A percentile compares a stretch with the other conserved stretches of the same genome.
These are phyloP conservation scores for Backusella tarrabulga DNA, from an alignment of 192 early-diverging fungal species.

Conservation along the genomic window DNA sequence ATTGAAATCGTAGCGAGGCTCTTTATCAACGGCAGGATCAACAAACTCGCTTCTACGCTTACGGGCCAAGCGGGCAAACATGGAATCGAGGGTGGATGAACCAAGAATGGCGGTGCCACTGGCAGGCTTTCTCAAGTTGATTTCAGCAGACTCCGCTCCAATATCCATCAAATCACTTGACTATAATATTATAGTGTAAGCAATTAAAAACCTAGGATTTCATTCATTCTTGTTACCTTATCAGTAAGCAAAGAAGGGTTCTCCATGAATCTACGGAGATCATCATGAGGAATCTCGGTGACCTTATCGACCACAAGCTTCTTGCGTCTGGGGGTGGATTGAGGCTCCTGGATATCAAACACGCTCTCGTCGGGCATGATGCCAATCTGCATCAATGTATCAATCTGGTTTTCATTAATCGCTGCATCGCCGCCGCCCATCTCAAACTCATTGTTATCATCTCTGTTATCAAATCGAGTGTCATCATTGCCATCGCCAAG, in stretches of 20 bases:
- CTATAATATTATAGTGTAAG: not conserved
- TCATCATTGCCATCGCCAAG: conserved; percentile 12
- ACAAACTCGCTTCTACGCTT: not conserved
- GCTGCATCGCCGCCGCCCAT: conserved; percentile 2
- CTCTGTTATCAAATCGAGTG: not conserved
- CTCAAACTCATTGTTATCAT: conserved; percentile 1
- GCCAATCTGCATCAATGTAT: conserved; percentile 22
- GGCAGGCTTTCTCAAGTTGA: not conserved
- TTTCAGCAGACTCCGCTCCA: not conserved
- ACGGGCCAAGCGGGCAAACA: not conserved
- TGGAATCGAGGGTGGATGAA: not conserved
- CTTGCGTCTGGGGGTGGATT: conserved; percentile 40
- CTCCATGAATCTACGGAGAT: conserved; percentile 47
- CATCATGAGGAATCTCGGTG: conserved; percentile 63
- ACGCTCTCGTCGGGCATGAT: not conserved
- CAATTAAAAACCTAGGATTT: no score
- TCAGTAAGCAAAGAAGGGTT: conserved; percentile 56
- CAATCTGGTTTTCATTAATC: not conserved
- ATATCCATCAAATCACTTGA: not conserved
- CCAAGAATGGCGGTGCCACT: conserved; percentile 14
- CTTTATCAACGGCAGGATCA: not conserved
- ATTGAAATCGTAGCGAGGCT: not conserved
- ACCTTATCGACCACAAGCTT: conserved; percentile 63
- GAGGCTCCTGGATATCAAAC: conserved; percentile 2
- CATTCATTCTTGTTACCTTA: conserved; percentile 9